Percentiles rank a stretch among this genome's conserved stretches.
Evolutionary conservation across 768 basidiomycete species (phyloP).

Genomic region (Hydnum rufescens): DNA sequence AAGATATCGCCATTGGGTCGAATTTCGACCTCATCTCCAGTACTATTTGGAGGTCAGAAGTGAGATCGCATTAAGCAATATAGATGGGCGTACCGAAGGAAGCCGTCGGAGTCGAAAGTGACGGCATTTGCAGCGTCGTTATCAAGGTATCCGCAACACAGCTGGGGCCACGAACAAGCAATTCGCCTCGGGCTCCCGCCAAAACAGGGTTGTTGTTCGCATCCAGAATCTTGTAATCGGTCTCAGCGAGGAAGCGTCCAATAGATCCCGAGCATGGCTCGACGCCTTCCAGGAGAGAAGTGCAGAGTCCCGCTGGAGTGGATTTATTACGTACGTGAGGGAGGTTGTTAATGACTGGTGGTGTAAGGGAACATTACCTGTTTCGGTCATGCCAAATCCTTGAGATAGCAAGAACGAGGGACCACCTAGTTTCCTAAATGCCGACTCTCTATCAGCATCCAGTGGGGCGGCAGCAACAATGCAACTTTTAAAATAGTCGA

Average conservation of each 20-base stretch:
- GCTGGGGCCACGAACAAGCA: slow-evolving; percentile 9
- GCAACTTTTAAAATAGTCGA: background rate
- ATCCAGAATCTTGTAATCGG: background rate
- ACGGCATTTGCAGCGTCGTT: slow-evolving; percentile 9
- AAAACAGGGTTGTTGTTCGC: background rate
- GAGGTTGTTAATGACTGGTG: background rate
- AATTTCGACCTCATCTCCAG: slow-evolving; percentile 45
- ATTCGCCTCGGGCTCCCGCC: slow-evolving; percentile 8
- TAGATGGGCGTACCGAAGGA: background rate
- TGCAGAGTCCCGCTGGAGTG: background rate
- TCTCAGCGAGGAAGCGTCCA: background rate
- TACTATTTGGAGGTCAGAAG: slow-evolving; percentile 23
- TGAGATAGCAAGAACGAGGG: background rate
- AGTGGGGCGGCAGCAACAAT: background rate
- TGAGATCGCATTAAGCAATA: background rate
- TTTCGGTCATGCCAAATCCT: slow-evolving; percentile 1
- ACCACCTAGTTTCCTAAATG: slow-evolving; percentile 1
- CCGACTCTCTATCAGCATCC: background rate
- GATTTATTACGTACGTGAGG: background rate
- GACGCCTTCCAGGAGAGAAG: background rate
- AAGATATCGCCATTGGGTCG: slow-evolving; percentile 34
- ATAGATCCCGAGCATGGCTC: background rate
- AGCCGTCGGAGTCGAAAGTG: background rate
- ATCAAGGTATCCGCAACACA: slow-evolving; percentile 7
- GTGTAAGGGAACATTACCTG: background rate